Percentiles rank a stretch among this genome's conserved stretches.
Evolutionary conservation across 2,329 filamentous ascomycete genomes (phyloP).

Genomic region (Xylaria sp.): DNA sequence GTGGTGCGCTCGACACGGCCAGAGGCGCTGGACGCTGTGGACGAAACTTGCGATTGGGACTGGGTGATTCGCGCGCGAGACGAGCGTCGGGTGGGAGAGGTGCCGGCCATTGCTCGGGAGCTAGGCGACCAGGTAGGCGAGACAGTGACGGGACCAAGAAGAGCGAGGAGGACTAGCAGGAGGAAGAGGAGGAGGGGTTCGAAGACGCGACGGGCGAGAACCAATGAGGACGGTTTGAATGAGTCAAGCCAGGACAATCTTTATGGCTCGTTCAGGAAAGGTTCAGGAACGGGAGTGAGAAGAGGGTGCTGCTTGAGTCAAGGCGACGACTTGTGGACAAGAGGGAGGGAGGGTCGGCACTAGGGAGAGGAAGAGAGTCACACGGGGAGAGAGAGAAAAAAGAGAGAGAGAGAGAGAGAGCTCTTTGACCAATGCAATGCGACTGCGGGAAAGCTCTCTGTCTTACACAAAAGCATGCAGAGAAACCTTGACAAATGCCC

Average conservation of each 20-base stretch:
- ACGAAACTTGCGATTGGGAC: conserved; percentile 80
- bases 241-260: conserved; percentile 25
- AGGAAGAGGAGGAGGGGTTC: conserved; percentile 38
- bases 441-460: conserved; percentile 41
- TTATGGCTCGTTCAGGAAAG: conserved; percentile 27
- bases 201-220: conserved; percentile 26
- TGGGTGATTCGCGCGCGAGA: conserved; percentile 87
- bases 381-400: conserved; percentile 33
- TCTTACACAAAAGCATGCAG: conserved; percentile 49
- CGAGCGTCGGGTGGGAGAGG: conserved; percentile 80
- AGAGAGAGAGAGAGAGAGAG: conserved; percentile 41
- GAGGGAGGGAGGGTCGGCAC: conserved; percentile 16
- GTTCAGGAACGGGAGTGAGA: conserved; percentile 20
- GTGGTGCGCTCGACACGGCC: conserved; percentile 79
- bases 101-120: conserved; percentile 58
- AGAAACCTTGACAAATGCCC: conserved; percentile 46
- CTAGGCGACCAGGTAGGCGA: conserved; percentile 35
- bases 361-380: conserved; percentile 10
- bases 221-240: conserved; percentile 24
- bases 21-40: conserved; percentile 81
- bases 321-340: conserved; percentile 23
- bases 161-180: background rate
- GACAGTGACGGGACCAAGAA: background rate
- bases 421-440: conserved; percentile 48
- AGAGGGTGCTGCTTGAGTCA: conserved; percentile 36